These are phyloP conservation scores for Haplosporangium sp. DNA, from an alignment of 371 early-diverging fungal genomes.

Conservation along the genomic window DNA sequence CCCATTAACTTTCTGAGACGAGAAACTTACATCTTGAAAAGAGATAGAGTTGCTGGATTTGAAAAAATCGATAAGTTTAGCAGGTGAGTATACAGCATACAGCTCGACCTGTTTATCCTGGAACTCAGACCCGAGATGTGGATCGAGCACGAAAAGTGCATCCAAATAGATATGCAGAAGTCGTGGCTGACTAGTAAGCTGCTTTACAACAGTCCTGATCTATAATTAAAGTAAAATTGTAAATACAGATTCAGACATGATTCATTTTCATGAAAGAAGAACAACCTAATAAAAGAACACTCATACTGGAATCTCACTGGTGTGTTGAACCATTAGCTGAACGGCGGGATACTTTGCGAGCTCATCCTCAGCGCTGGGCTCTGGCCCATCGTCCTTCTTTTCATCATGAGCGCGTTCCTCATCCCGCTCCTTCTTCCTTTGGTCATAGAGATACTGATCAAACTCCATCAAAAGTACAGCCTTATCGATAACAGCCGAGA, in stretches of 20 bases:
- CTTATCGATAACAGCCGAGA: conserved; percentile 80
- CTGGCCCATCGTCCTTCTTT: conserved; percentile 17
- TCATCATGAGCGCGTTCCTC: conserved; percentile 10
- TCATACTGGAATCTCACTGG: conserved; percentile 84
- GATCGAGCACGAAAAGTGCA: conserved; percentile 82
- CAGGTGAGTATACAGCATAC: conserved; percentile 91
- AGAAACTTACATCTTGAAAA: conserved; percentile 67
- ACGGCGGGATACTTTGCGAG: conserved; percentile 69
- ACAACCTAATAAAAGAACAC: neutral
- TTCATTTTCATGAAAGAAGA: neutral
- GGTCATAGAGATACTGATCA: conserved; percentile 71
- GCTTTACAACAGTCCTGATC: conserved; percentile 75
- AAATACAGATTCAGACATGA: neutral
- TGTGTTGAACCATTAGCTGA: conserved; percentile 83
- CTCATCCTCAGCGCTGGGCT: conserved; percentile 39
- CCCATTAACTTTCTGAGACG: neutral
- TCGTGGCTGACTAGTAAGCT: conserved; percentile 64
- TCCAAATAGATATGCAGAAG: conserved; percentile 91
- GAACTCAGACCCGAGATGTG: conserved; percentile 80
- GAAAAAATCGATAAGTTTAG: conserved; percentile 84
- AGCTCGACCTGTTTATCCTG: conserved; percentile 91
- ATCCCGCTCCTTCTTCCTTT: conserved; percentile 42
- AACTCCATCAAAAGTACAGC: conserved; percentile 86
- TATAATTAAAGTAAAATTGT: conserved; percentile 20
- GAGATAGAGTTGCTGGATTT: conserved; percentile 82